Conservation (phyloP, 331 rosid species). For the Rhamnella rubrinervis region DNA sequence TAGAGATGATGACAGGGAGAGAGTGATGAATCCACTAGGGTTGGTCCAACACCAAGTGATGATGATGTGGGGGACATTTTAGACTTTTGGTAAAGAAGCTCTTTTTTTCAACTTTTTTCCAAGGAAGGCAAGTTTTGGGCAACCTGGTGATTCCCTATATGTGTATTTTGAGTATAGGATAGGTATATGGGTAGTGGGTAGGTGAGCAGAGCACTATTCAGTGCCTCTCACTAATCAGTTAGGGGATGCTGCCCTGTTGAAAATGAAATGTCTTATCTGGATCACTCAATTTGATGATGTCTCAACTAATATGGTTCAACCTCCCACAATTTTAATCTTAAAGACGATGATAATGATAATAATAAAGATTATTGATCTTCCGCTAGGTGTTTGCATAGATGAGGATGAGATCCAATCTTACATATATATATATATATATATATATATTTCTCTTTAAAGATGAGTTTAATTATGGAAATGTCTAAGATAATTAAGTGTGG, state of each 20-base stretch:
- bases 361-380: too few species aligned
- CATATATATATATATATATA: too few species aligned
- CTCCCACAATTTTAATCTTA: constrained; percentile 6
- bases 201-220: constrained; percentile 35
- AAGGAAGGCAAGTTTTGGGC: too few species aligned
- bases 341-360: neutral
- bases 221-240: constrained; percentile 31
- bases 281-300: neutral
- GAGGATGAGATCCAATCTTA: too few species aligned
- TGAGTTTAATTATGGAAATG: constrained; percentile 2
- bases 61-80: constrained; percentile 4
- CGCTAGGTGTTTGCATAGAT: too few species aligned
- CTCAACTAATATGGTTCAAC: constrained; percentile 35
- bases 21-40: constrained; percentile 38
- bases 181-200: constrained; percentile 45
- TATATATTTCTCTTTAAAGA: too few species aligned
- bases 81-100: constrained; percentile 9
- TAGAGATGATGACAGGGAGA: constrained; percentile 46
- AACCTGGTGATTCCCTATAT: neutral
- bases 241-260: constrained; percentile 1
- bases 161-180: neutral
- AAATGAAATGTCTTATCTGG: neutral
- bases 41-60: constrained; percentile 10
- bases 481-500: constrained; percentile 9
- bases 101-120: neutral